phyloP scores from a whole-genome alignment of 75 land plant genomes.

The Adiantum capillusveneris region DNA sequence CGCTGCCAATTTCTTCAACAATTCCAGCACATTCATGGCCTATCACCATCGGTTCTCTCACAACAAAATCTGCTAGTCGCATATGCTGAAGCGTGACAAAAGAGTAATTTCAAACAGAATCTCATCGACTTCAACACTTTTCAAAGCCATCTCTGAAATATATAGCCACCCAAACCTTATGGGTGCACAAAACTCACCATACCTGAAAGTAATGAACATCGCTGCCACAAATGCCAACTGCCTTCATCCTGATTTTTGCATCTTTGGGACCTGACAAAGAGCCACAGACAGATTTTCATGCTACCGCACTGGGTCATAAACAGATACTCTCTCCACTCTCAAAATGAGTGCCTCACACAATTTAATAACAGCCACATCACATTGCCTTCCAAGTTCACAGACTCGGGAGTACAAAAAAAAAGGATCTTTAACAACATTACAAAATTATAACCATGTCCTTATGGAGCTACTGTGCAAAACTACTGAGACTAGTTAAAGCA shows the following conservation, averaged over 20 bases:
- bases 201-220: slow-evolving; percentile 94
- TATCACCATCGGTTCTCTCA: slow-evolving; percentile 44
- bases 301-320: not conserved
- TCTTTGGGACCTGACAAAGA: slow-evolving; percentile 48
- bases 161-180: not conserved
- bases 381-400: no score
- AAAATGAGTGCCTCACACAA: no score
- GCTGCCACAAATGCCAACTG: slow-evolving; percentile 95
- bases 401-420: no score
- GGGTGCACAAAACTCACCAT: not conserved
- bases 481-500: no score
- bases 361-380: no score
- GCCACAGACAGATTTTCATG: not conserved
- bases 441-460: no score
- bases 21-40: slow-evolving; percentile 39
- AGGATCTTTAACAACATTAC: no score
- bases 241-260: slow-evolving; percentile 75
- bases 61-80: slow-evolving; percentile 18
- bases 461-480: no score
- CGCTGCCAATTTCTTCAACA: slow-evolving; percentile 24
- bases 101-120: no score
- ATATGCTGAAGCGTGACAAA: slow-evolving; percentile 13
- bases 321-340: no score
- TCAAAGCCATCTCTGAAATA: not conserved
- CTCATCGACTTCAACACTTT: no score